Conservation (phyloP, 177 flowering plant species). For the Vitis hybrid region DNA sequence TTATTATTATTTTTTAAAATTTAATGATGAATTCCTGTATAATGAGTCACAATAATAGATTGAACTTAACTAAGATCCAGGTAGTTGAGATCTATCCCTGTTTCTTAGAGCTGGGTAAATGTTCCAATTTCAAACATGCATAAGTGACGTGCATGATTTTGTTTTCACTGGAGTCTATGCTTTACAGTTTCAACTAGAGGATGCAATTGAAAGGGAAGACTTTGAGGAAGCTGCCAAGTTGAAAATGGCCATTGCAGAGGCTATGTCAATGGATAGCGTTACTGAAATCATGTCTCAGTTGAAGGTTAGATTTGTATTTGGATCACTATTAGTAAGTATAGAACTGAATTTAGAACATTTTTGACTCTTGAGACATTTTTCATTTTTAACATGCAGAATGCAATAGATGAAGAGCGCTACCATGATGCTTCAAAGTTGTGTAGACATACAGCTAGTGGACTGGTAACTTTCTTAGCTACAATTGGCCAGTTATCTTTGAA, state of each 20-base stretch:
- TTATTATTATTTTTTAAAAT: not conserved
- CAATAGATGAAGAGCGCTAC: slow-evolving; percentile 86
- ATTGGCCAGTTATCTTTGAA: not conserved
- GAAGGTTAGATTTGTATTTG: slow-evolving; percentile 47
- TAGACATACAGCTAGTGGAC: slow-evolving; percentile 73
- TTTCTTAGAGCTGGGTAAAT: not conserved
- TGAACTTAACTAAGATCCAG: not conserved
- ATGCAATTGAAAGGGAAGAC: slow-evolving; percentile 91
- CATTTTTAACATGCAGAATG: slow-evolving; percentile 47
- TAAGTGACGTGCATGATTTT: not conserved
- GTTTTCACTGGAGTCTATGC: not conserved
- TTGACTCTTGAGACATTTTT: slow-evolving; percentile 1
- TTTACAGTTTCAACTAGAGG: slow-evolving; percentile 90
- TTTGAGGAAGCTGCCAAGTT: slow-evolving; percentile 81
- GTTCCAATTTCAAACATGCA: not conserved
- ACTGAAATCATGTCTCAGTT: slow-evolving; percentile 83
- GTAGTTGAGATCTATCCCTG: not conserved
- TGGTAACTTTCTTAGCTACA: slow-evolving; percentile 45
- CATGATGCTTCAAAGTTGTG: slow-evolving; percentile 85
- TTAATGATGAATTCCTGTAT: not conserved
- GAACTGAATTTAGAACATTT: not conserved
- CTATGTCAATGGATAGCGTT: slow-evolving; percentile 68
- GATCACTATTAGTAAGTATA: not conserved
- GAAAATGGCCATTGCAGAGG: slow-evolving; percentile 69
- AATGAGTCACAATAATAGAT: not conserved